Evolutionary conservation across 1,284 basidiomycete genomes (phyloP).

Genomic region (Austroboletus olivaceoglutinosus): DNA sequence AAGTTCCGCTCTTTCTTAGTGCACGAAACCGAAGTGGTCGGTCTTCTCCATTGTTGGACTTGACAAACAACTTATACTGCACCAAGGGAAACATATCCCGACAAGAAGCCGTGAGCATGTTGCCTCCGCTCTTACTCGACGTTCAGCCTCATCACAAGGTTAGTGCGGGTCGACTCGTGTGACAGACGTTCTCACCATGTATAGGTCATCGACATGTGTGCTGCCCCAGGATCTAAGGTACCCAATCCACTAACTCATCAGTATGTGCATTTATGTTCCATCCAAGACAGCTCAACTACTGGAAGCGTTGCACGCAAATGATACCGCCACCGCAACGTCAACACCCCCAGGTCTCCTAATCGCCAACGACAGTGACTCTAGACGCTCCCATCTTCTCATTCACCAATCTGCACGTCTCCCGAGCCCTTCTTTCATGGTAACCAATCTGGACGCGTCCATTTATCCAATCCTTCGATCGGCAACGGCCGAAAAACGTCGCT

Average conservation of each 20-base stretch:
- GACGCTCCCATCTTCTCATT: constrained; percentile 94
- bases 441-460: constrained; percentile 92
- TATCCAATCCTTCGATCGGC: constrained; percentile 68
- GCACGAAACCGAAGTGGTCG: constrained; percentile 94
- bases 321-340: constrained; percentile 58
- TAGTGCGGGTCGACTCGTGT: constrained; percentile 16
- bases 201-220: constrained; percentile 96
- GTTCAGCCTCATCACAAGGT: constrained; percentile 90
- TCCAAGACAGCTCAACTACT: constrained; percentile 83
- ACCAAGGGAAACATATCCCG: constrained; percentile 89
- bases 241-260: constrained; percentile 25
- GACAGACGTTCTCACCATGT: constrained; percentile 1
- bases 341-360: constrained; percentile 78
- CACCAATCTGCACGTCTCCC: constrained; percentile 97
- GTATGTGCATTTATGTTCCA: neutral
- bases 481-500: constrained; percentile 15
- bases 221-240: constrained; percentile 97
- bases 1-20: constrained; percentile 97
- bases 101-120: constrained; percentile 98
- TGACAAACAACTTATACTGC: constrained; percentile 1
- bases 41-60: constrained; percentile 27
- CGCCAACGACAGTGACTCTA: constrained; percentile 91
- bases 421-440: constrained; percentile 90
- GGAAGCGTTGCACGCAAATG: constrained; percentile 79
- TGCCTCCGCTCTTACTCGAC: constrained; percentile 93